Percentiles rank a stretch among this genome's conserved stretches.
phyloP scores from a whole-genome alignment of 2,329 filamentous ascomycete species.

The Diplodia intermedia region DNA sequence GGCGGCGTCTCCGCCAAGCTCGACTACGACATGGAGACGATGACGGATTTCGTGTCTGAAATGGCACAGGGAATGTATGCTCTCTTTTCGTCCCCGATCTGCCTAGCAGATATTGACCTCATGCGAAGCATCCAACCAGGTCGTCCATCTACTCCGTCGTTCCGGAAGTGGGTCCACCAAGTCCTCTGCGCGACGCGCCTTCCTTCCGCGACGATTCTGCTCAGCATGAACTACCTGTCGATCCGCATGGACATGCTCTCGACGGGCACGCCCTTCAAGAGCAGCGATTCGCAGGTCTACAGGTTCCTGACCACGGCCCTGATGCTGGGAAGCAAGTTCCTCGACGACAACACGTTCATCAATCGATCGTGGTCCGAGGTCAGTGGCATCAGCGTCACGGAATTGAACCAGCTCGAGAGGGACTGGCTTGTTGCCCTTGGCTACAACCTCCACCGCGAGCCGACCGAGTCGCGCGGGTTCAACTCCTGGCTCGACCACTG shows the following conservation, averaged over 20 bases:
- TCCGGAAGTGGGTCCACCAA: constrained; percentile 90
- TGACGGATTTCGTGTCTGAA: constrained; percentile 93
- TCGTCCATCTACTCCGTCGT: constrained; percentile 70
- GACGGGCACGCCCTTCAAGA: constrained; percentile 48
- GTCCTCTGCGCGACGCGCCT: constrained; percentile 89
- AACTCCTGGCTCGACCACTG: constrained; percentile 70
- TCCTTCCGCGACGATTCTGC: constrained; percentile 87
- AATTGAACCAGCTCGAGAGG: constrained; percentile 84
- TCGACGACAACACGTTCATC: constrained; percentile 97
- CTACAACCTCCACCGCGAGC: constrained; percentile 87
- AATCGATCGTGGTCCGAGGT: constrained; percentile 97
- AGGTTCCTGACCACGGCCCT: constrained; percentile 85
- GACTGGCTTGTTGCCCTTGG: constrained; percentile 85
- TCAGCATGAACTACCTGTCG: constrained; percentile 88
- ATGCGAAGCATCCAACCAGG: constrained; percentile 68
- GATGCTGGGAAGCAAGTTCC: constrained; percentile 90
- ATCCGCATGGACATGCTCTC: constrained; percentile 80
- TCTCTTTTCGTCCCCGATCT: constrained; percentile 61
- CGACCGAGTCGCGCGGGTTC: constrained; percentile 76
- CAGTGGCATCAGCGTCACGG: constrained; percentile 82
- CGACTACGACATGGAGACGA: constrained; percentile 95
- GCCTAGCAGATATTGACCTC: constrained; percentile 68
- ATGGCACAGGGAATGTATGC: constrained; percentile 79
- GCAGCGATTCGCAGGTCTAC: constrained; percentile 76
- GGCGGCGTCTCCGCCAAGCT: constrained; percentile 92